Evolutionary conservation across 2,329 filamentous ascomycete genomes (phyloP).

Genomic region (Aspergillus arachidicola): DNA sequence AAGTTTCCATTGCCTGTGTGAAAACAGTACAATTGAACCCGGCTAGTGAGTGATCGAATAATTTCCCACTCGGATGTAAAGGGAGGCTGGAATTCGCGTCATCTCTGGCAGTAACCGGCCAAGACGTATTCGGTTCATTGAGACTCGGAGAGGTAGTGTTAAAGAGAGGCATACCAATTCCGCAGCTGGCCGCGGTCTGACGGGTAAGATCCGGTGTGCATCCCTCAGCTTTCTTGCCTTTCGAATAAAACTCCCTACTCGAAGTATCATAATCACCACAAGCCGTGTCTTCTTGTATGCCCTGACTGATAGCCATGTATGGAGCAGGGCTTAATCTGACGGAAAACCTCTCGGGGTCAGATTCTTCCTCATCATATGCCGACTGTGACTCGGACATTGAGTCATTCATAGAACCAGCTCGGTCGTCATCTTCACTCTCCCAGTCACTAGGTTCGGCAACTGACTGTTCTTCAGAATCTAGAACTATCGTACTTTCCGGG

Average conservation of each 20-base stretch:
- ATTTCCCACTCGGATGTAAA: slow-evolving; percentile 7
- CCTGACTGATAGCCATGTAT: background rate
- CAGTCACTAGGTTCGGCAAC: slow-evolving; percentile 2
- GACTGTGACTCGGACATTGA: slow-evolving; percentile 7
- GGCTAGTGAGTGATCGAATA: slow-evolving; percentile 12
- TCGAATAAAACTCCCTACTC: background rate
- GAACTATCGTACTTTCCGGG: slow-evolving; percentile 7
- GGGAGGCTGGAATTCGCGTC: background rate
- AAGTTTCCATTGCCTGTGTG: background rate
- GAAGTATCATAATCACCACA: background rate
- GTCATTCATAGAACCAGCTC: slow-evolving; percentile 13
- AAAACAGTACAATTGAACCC: slow-evolving; percentile 3
- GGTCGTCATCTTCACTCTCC: slow-evolving; percentile 11
- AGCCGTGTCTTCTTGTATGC: background rate
- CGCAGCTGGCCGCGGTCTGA: background rate
- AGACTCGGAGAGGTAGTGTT: background rate
- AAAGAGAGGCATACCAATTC: background rate
- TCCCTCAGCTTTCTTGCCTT: background rate
- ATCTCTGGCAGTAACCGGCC: background rate
- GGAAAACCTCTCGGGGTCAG: slow-evolving; percentile 8
- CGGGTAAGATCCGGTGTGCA: background rate
- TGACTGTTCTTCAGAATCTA: slow-evolving; percentile 9
- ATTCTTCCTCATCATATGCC: slow-evolving; percentile 10
- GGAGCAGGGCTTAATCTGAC: slow-evolving; percentile 3
- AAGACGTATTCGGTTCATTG: background rate